Base-by-base conservation (phyloP, 306 rosid genomes). In the Fagus crenata region DNA sequence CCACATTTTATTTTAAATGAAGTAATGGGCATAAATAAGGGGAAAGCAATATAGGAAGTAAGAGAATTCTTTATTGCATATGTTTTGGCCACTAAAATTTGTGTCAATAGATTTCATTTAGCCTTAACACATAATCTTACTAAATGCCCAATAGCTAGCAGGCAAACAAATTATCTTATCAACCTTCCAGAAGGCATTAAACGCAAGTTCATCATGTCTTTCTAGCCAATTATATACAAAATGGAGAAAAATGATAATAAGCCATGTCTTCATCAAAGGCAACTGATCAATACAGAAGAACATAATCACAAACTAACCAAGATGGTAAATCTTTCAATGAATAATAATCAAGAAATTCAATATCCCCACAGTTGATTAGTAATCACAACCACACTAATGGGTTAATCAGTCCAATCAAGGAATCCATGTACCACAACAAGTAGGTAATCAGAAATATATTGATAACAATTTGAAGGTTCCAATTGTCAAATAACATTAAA, bases 281-380 rank as follows among this genome's bases (percentile, higher is more conserved):
- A 39, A 39, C 13, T 37, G 11, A 67, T 17, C 15, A 8, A 67
- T 67, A 32, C 7, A 39, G 71, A 67, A 7, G 2, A 6, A 11
- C 17, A 39, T 39, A 15, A 39, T 17, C 49, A 14, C 8, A 35
- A 15, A 63, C 37, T 63, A 35, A 63, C 8, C 41, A 3, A 63
- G 18, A 33, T 35, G 69, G 22, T 36, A 63, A 63, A 13, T 63
- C 33, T 46, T 0, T 36, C 18, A 63, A 28, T 58, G 12, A 67
- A 67, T 37, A 67, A 28, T 67, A 5, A n/a, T n/a, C 49, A 17
- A 67, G 71, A 67, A 37, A 39, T 39, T 67, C 40, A 39, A 67
- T 39, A 37, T 4, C 32, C 46, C 18, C 35, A 31, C 49, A 67
- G 13, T 17, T 39, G 28, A 17, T 39, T 15, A 67, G 49, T 13